Evolutionary conservation across 306 rosid genomes (phyloP), one percentile per base, ranked within the genome.

Genomic region (Medicago ruthenica): DNA sequence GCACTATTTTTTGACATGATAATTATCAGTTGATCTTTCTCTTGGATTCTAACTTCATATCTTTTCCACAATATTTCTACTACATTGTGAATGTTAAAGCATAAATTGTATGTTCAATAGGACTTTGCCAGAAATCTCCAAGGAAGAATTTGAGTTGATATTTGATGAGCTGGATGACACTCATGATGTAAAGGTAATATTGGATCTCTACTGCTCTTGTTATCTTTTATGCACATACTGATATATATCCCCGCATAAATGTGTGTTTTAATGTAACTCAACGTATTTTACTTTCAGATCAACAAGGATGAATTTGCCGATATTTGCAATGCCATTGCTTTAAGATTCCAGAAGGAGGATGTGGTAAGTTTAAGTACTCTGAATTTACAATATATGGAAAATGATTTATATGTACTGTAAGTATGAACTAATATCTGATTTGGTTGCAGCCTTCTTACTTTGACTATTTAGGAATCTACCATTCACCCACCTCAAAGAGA

Each of bases 111-210:
- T 85, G 74, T 59, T 68, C 24, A 40, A 47, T 62, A 95, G 99
- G 91, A 78, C 93, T 80, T 80, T 95, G 90, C 99, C 99, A 68
- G 88, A 90, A 4, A 88, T 92, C 73, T 83, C 93, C 44, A 80
- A 70, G 79, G 99, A 92, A 76, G 99, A 95, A 79, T 95, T 86
- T 87, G 91, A 83, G 73, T 74, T 90, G 84, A 90, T 95, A 90
- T 95, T 95, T 92, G 87, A 79, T 65, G 99, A 95, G 86, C 88
- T 95, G 74, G 99, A 95, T 59, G 99, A 86, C 68, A 90, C 89
- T 79, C 87, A 47, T 60, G 99, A 95, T 82, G 81, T 95, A 76
- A 86, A 86, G 97, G 99, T 92, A 73, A 81, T 66, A 55, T 55
- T 54, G 27, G 72, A 71, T 64, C 39, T 42, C 61, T 17, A 53